Base-by-base conservation (phyloP, 176 grass and related monocot species). In the Leersia perrieri region DNA sequence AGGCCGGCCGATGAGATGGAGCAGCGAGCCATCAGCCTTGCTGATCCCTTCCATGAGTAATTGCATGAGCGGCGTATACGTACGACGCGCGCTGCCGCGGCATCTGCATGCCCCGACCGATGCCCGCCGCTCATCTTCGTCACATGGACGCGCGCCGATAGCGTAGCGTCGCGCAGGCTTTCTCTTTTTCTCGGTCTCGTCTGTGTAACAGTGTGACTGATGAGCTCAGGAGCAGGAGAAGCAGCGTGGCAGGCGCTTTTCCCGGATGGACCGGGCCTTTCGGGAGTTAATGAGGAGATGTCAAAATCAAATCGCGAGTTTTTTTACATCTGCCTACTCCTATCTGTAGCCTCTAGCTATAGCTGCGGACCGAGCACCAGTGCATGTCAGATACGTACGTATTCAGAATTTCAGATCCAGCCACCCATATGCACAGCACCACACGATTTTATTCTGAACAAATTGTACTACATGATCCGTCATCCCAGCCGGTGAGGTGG, bases 231-330 rank as follows among this genome's bases (percentile, higher is more conserved):
- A 23, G 49, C 0, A n/a, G n/a, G n/a, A n/a, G n/a, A n/a, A n/a
- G n/a, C n/a, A n/a, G n/a, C n/a, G n/a, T n/a, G 15, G 62, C 66
- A 68, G 68, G 13, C 13, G 36, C 82, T 81, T 81, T 75, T 89
- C 45, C 64, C 64, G 64, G 66, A 55, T 26, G 5, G 28, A 34
- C 62, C 69, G 16, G 57, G 57, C 44, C 82, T 85, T 89, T 89
- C 27, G 72, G 77, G 77, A 85, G 66, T 81, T 42, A 85, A 42
- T 85, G 87, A 75, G 10, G 49, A 57, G 9, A 72, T 13, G 63
- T 76, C 76, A n/a, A n/a, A 53, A 53, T 53, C 49, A 61, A 80
- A 70, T 70, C 76, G 76, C 9, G 1, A 11, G 5, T 27, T 53
- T 27, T 53, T 70, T 70, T 70, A 58, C 22, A 20, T 20, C 53